Evolutionary conservation across 2,329 filamentous ascomycete species (phyloP).

Genomic region (Clonostachys chloroleuca): DNA sequence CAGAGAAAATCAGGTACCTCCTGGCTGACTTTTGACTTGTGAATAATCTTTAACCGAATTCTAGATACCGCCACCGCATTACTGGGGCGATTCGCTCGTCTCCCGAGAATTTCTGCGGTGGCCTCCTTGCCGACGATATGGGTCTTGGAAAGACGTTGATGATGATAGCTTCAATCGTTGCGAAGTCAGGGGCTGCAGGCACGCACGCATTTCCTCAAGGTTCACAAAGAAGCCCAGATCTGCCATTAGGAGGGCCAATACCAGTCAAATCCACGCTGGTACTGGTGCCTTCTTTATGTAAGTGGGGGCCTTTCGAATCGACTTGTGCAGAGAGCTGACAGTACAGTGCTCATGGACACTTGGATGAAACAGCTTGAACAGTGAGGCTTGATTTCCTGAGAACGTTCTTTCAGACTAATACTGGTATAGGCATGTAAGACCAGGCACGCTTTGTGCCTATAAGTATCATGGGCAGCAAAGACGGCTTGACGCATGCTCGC

Average conservation of each 20-base stretch:
- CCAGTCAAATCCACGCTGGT: constrained; percentile 30
- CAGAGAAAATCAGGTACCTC: too few species aligned
- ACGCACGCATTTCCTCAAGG: too few species aligned
- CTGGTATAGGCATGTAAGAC: not conserved
- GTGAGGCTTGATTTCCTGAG: constrained; percentile 14
- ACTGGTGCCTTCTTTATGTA: constrained; percentile 34
- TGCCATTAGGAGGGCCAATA: too few species aligned
- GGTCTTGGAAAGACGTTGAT: not conserved
- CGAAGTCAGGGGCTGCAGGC: too few species aligned
- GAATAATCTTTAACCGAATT: too few species aligned
- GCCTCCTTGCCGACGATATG: not conserved
- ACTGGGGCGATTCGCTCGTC: not conserved
- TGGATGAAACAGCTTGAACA: constrained; percentile 31
- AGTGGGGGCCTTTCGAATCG: constrained; percentile 6
- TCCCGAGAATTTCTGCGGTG: not conserved
- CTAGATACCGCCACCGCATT: not conserved
- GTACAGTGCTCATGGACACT: constrained; percentile 28
- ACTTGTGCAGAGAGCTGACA: constrained; percentile 4
- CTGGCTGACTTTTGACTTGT: too few species aligned
- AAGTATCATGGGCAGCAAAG: constrained; percentile 28
- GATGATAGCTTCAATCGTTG: constrained; percentile 5
- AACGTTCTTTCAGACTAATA: not conserved
- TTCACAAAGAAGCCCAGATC: too few species aligned
- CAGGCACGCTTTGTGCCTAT: constrained; percentile 13
- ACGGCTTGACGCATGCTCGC: constrained; percentile 7